phyloP scores from a whole-genome alignment of 495 filamentous ascomycete species.

The Trichocladium antarcticum region DNA sequence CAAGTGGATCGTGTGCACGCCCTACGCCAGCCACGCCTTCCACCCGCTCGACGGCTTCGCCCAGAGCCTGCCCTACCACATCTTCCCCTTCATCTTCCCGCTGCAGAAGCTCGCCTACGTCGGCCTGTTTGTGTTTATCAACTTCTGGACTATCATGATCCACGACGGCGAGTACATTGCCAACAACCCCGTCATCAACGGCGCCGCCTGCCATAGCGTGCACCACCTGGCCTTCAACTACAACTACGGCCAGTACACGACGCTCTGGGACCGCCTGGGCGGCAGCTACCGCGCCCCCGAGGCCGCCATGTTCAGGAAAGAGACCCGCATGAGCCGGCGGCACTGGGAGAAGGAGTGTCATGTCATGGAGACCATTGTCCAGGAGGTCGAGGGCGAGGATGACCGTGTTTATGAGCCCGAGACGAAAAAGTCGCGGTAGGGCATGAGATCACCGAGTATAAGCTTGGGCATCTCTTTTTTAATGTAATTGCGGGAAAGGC shows the following conservation, averaged over 20 bases:
- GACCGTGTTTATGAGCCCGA: slow-evolving; percentile 56
- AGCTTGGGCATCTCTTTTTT: no score
- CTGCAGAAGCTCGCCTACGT: slow-evolving; percentile 86
- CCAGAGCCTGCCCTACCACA: slow-evolving; percentile 87
- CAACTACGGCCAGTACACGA: slow-evolving; percentile 97
- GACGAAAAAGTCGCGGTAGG: slow-evolving; percentile 40
- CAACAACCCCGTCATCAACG: slow-evolving; percentile 81
- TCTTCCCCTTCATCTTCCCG: slow-evolving; percentile 89
- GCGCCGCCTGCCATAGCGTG: slow-evolving; percentile 71
- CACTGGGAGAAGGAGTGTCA: slow-evolving; percentile 71
- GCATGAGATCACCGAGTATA: no score
- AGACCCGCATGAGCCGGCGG: slow-evolving; percentile 74
- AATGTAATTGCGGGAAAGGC: no score
- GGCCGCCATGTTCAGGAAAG: slow-evolving; percentile 71
- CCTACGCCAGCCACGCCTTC: slow-evolving; percentile 86
- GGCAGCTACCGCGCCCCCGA: slow-evolving; percentile 86
- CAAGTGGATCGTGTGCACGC: slow-evolving; percentile 99
- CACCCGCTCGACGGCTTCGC: slow-evolving; percentile 88
- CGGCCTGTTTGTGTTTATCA: slow-evolving; percentile 79
- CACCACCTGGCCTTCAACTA: slow-evolving; percentile 98
- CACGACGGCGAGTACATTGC: slow-evolving; percentile 94
- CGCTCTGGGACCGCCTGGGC: slow-evolving; percentile 84
- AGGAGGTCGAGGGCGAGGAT: slow-evolving; percentile 80
- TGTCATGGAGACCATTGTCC: slow-evolving; percentile 78
- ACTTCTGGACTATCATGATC: slow-evolving; percentile 96